A percentile compares a stretch with the other conserved stretches of the same genome.
Conservation (phyloP, 2,329 filamentous ascomycete genomes). For the Trichoderma sp. region DNA sequence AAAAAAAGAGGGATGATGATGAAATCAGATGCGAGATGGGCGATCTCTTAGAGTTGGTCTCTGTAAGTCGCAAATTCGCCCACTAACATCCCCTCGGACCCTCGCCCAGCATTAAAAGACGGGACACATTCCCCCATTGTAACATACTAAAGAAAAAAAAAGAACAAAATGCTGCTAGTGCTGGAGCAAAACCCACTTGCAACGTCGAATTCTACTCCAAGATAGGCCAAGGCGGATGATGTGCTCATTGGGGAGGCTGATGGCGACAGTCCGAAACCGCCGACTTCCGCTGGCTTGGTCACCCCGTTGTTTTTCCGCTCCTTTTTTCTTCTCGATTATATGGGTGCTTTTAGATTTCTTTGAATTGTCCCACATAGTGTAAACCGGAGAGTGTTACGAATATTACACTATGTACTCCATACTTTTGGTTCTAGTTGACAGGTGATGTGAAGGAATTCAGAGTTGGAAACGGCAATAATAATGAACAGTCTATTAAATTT, state of each 20-base stretch:
- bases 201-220: neutral
- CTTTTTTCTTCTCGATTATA: neutral
- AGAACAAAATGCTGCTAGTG: neutral
- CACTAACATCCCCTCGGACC: neutral
- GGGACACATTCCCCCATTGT: neutral
- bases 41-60: neutral
- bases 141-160: neutral
- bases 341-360: too few species aligned
- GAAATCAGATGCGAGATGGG: neutral
- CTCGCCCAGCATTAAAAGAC: neutral
- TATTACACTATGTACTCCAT: neutral
- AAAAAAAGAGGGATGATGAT: neutral
- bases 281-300: constrained; percentile 13
- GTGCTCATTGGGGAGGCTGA: constrained; percentile 23
- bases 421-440: too few species aligned
- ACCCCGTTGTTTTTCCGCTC: neutral
- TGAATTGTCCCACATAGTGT: neutral
- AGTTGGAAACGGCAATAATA: neutral
- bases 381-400: neutral
- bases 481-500: neutral
- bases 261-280: constrained; percentile 29
- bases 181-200: neutral
- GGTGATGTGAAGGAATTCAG: too few species aligned
- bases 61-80: neutral
- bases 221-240: constrained; percentile 6